Percentiles rank a stretch among this genome's conserved stretches.
Conservation (phyloP, 768 basidiomycete genomes). For the Gymnopilus dilepis region DNA sequence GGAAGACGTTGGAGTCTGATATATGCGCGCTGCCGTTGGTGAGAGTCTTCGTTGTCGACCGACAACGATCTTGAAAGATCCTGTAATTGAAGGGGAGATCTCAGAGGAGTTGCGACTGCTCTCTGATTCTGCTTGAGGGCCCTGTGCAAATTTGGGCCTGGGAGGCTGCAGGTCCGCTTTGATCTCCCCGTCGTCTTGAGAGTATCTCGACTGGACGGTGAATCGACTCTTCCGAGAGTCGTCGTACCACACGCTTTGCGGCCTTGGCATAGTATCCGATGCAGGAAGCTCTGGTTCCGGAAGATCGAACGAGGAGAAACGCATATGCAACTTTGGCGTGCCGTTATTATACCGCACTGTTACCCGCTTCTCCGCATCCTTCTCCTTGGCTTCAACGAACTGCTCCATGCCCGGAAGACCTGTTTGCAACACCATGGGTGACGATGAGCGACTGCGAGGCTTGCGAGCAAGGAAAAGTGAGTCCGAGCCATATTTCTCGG, state of each 20-base stretch:
- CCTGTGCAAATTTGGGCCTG: constrained; percentile 16
- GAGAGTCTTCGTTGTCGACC: constrained; percentile 31
- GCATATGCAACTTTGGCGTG: constrained; percentile 57
- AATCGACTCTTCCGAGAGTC: constrained; percentile 11
- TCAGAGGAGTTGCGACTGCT: constrained; percentile 17
- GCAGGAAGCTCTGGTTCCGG: constrained; percentile 40
- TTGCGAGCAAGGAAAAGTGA: constrained; percentile 23
- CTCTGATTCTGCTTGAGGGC: background rate
- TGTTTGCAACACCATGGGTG: constrained; percentile 7
- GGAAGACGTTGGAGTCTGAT: constrained; percentile 15
- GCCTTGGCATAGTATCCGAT: constrained; percentile 32
- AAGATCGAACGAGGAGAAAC: constrained; percentile 55
- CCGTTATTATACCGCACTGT: constrained; percentile 52
- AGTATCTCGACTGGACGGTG: constrained; percentile 16
- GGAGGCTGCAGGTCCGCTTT: constrained; percentile 12
- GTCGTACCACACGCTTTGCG: constrained; percentile 25
- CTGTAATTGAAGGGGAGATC: constrained; percentile 18
- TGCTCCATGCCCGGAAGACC: constrained; percentile 27
- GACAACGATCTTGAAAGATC: constrained; percentile 33
- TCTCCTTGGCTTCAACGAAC: constrained; percentile 28
- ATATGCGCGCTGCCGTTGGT: constrained; percentile 26
- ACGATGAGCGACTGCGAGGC: constrained; percentile 20
- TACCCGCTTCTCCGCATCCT: constrained; percentile 45
- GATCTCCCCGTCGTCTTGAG: constrained; percentile 2
- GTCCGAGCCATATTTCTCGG: constrained; percentile 8